These are phyloP conservation scores for Euphrasia arctica DNA, from an alignment of 305 asterid species.

Conservation along the genomic window DNA sequence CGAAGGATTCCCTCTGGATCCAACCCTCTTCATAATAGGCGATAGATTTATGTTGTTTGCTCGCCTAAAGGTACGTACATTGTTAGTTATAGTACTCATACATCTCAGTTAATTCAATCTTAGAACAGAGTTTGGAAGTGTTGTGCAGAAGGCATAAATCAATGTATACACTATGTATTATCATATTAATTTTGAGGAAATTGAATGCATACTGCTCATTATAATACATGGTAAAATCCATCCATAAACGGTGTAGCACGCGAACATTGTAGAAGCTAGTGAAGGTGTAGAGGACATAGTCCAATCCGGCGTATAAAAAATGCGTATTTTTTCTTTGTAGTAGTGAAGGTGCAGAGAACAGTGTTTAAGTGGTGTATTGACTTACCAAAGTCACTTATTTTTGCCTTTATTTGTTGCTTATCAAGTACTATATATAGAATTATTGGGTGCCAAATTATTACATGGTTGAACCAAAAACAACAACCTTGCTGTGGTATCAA, in stretches of 20 bases:
- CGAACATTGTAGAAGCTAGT: too few species aligned
- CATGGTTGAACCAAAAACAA: slow-evolving; percentile 28
- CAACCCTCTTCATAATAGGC: slow-evolving; percentile 37
- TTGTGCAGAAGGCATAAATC: slow-evolving; percentile 12
- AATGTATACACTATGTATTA: background rate
- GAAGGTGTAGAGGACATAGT: too few species aligned
- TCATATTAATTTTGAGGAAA: background rate
- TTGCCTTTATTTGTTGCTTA: slow-evolving; percentile 25
- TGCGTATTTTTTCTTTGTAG: too few species aligned
- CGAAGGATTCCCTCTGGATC: slow-evolving; percentile 38
- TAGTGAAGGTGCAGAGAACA: too few species aligned
- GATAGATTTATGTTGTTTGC: slow-evolving; percentile 18
- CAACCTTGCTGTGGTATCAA: slow-evolving; percentile 20
- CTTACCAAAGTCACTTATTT: slow-evolving; percentile 10
- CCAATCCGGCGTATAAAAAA: too few species aligned
- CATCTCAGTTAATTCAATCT: background rate
- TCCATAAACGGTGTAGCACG: too few species aligned
- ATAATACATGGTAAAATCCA: too few species aligned
- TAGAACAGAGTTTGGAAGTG: slow-evolving; percentile 5
- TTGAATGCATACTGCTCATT: background rate
- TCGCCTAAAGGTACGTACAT: slow-evolving; percentile 24
- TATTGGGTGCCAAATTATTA: slow-evolving; percentile 29
- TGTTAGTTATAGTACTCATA: slow-evolving; percentile 6
- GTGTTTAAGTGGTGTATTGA: too few species aligned
- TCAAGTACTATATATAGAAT: slow-evolving; percentile 14